Conservation (phyloP, 768 basidiomycete species). For the Psilocybe subaeruginosa region DNA sequence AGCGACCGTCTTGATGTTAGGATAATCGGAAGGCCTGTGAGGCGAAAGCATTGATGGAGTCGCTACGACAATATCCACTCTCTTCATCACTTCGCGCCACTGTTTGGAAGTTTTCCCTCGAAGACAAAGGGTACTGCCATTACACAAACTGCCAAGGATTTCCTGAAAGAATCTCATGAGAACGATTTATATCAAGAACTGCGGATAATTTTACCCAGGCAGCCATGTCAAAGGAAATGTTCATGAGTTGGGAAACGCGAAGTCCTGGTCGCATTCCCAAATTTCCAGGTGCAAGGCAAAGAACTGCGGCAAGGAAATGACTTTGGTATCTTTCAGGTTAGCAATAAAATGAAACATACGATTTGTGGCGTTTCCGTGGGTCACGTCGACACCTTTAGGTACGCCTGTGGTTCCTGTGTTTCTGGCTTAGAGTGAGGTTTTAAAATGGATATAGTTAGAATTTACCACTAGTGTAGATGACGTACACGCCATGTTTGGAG, state of each 20-base stretch:
- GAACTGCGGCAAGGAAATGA: conserved; percentile 33
- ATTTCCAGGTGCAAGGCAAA: conserved; percentile 53
- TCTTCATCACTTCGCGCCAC: conserved; percentile 55
- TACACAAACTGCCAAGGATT: conserved; percentile 54
- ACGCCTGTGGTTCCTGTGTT: conserved; percentile 53
- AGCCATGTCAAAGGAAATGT: conserved; percentile 70
- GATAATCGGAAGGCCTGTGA: conserved; percentile 55
- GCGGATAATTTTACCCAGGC: conserved; percentile 47
- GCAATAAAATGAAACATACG: conserved; percentile 34
- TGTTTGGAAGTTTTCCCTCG: conserved; percentile 55
- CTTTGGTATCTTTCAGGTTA: conserved; percentile 20
- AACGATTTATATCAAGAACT: conserved; percentile 21
- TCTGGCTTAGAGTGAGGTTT: conserved; percentile 1
- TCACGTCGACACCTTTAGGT: conserved; percentile 65
- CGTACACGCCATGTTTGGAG: conserved; percentile 50
- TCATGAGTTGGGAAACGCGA: conserved; percentile 61
- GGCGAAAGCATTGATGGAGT: conserved; percentile 59
- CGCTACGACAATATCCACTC: conserved; percentile 55
- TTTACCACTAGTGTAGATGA: conserved; percentile 65
- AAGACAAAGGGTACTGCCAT: conserved; percentile 56
- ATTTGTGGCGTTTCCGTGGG: conserved; percentile 61
- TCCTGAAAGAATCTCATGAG: conserved; percentile 45
- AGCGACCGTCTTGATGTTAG: conserved; percentile 54
- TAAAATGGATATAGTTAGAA: conserved; percentile 10
- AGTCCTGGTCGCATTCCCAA: conserved; percentile 58